Evolutionary conservation across 176 grass and related monocot genomes (phyloP).

Genomic region (Themeda triandra): DNA sequence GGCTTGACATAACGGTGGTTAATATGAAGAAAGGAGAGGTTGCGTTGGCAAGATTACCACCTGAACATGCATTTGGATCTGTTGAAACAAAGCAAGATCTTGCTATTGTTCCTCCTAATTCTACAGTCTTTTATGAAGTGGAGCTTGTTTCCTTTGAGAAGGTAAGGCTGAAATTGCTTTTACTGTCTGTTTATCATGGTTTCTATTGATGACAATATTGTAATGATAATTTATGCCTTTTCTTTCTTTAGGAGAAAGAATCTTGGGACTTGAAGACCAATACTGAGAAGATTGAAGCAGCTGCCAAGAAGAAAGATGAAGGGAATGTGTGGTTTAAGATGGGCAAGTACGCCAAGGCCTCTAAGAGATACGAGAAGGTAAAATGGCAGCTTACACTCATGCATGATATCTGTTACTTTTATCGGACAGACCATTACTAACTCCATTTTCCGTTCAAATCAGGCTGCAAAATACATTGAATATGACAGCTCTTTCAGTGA

Average conservation of each 20-base stretch:
- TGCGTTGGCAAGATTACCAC: constrained; percentile 51
- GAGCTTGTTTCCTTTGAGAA: constrained; percentile 86
- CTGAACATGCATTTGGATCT: constrained; percentile 59
- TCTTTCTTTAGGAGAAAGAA: constrained; percentile 70
- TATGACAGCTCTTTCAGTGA: constrained; percentile 77
- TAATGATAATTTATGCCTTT: not conserved
- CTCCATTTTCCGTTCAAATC: not conserved
- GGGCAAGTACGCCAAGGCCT: constrained; percentile 76
- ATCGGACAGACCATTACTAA: not conserved
- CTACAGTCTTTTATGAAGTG: constrained; percentile 71
- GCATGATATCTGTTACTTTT: not conserved
- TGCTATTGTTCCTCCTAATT: constrained; percentile 59
- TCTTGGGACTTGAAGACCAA: constrained; percentile 91
- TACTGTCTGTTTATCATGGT: not conserved
- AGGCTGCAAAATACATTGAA: constrained; percentile 77
- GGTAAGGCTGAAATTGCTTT: constrained; percentile 10
- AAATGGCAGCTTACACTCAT: not conserved
- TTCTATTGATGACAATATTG: not conserved
- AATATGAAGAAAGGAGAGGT: constrained; percentile 95
- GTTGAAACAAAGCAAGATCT: constrained; percentile 70
- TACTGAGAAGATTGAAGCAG: constrained; percentile 79
- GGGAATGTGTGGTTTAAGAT: constrained; percentile 82
- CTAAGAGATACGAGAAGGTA: constrained; percentile 95
- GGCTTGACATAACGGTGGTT: constrained; percentile 53
- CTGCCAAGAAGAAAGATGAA: constrained; percentile 88